Conservation (phyloP, 2,329 filamentous ascomycete genomes). For the Penicillium sp. region DNA sequence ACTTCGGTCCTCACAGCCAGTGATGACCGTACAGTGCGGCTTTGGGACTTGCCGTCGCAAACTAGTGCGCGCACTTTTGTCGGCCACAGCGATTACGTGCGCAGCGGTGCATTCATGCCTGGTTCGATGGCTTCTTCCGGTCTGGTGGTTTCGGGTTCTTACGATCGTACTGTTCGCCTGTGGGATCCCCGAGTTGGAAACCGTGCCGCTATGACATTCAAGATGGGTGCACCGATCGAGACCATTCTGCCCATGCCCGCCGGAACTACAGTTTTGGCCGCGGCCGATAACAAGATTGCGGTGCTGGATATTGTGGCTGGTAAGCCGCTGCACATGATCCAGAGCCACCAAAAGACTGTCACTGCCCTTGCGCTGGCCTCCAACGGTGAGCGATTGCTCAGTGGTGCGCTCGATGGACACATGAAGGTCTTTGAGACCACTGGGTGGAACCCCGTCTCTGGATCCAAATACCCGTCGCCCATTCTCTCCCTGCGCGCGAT, state of each 20-base stretch:
- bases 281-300: slow-evolving; percentile 81
- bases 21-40: slow-evolving; percentile 86
- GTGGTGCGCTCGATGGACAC: slow-evolving; percentile 88
- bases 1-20: slow-evolving; percentile 85
- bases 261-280: slow-evolving; percentile 80
- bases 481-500: slow-evolving; percentile 82
- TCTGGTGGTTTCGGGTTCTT: slow-evolving; percentile 84
- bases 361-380: slow-evolving; percentile 82
- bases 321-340: slow-evolving; percentile 79
- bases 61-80: slow-evolving; percentile 73
- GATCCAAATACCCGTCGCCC: slow-evolving; percentile 87
- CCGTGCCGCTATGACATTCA: slow-evolving; percentile 83
- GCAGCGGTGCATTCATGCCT: slow-evolving; percentile 82
- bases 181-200: slow-evolving; percentile 82
- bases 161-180: slow-evolving; percentile 87
- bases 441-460: slow-evolving; percentile 94
- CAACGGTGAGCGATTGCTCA: slow-evolving; percentile 75
- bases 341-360: slow-evolving; percentile 97
- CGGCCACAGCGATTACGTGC: slow-evolving; percentile 90
- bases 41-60: slow-evolving; percentile 90
- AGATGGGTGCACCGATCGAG: slow-evolving; percentile 87
- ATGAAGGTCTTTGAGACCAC: slow-evolving; percentile 95
- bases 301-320: slow-evolving; percentile 91
- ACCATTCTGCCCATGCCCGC: slow-evolving; percentile 82
- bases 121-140: slow-evolving; percentile 60